Conservation (phyloP, 2,329 filamentous ascomycete species). For the Juglanconis juglandina region DNA sequence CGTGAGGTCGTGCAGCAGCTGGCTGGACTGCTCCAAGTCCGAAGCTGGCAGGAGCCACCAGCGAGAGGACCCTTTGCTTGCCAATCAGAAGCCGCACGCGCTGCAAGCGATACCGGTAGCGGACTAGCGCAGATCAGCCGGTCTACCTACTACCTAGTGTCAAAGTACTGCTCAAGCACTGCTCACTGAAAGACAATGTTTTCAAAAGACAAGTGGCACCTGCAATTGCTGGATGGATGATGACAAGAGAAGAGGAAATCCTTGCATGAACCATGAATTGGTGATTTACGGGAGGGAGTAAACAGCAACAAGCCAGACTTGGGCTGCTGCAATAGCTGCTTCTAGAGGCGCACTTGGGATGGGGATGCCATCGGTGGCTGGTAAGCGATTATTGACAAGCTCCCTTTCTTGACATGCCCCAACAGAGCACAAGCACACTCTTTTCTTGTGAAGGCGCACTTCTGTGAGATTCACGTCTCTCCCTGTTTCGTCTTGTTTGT, state of each 20-base stretch:
- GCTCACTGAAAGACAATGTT: neutral
- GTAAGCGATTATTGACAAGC: too few species aligned
- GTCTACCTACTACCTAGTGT: neutral
- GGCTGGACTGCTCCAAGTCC: neutral
- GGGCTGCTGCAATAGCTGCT: too few species aligned
- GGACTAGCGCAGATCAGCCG: constrained; percentile 2
- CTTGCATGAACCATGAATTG: too few species aligned
- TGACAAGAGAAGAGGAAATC: too few species aligned
- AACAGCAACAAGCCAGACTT: too few species aligned
- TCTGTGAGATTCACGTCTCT: neutral
- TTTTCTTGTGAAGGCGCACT: neutral
- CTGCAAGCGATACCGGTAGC: neutral
- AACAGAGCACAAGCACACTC: neutral
- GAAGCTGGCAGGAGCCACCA: neutral
- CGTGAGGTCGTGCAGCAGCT: neutral
- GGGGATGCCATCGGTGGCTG: neutral
- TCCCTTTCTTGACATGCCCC: too few species aligned
- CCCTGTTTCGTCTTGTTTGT: constrained; percentile 2
- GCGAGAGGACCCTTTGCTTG: neutral
- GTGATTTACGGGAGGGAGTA: too few species aligned
- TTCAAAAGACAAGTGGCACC: too few species aligned
- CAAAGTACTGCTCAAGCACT: neutral
- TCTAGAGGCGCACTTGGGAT: neutral
- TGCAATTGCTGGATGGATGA: too few species aligned
- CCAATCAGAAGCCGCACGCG: constrained; percentile 12